Evolutionary conservation across 2,329 filamentous ascomycete species (phyloP).

Genomic region (Davidsoniella australis): DNA sequence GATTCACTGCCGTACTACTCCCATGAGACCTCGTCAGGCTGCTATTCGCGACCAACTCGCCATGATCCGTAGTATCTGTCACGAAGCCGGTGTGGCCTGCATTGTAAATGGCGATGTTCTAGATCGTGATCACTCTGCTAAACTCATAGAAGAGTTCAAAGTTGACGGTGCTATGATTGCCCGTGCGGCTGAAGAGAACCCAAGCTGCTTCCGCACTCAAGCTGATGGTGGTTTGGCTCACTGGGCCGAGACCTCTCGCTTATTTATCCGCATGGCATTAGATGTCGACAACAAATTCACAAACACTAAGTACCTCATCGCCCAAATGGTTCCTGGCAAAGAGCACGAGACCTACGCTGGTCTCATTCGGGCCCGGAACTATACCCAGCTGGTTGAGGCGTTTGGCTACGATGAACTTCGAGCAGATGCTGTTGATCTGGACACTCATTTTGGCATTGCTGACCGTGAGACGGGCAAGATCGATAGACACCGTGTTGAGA

Average conservation of each 20-base stretch:
- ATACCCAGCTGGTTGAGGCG: slow-evolving; percentile 47
- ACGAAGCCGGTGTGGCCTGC: slow-evolving; percentile 73
- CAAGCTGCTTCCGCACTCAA: slow-evolving; percentile 62
- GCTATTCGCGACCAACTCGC: slow-evolving; percentile 73
- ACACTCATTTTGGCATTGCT: slow-evolving; percentile 36
- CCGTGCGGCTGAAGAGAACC: slow-evolving; percentile 77
- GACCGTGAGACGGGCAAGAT: slow-evolving; percentile 10
- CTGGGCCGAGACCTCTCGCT: slow-evolving; percentile 62
- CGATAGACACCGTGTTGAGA: slow-evolving; percentile 11
- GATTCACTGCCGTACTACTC: slow-evolving; percentile 86
- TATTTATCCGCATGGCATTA: slow-evolving; percentile 57
- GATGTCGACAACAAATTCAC: slow-evolving; percentile 71
- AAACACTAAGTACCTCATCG: slow-evolving; percentile 85
- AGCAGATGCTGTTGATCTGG: slow-evolving; percentile 46
- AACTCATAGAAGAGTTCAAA: slow-evolving; percentile 60
- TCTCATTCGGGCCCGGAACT: slow-evolving; percentile 51
- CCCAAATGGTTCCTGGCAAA: slow-evolving; percentile 74
- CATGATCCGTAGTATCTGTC: slow-evolving; percentile 70
- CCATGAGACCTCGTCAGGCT: slow-evolving; percentile 80
- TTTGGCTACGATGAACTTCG: slow-evolving; percentile 48
- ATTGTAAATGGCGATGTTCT: slow-evolving; percentile 91
- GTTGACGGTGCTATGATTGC: slow-evolving; percentile 96
- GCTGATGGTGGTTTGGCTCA: slow-evolving; percentile 51
- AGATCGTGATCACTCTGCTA: slow-evolving; percentile 51
- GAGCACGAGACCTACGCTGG: slow-evolving; percentile 37